These are phyloP conservation scores for Coemansia asiatica DNA, from an alignment of 192 early-diverging fungal species.

Conservation along the genomic window DNA sequence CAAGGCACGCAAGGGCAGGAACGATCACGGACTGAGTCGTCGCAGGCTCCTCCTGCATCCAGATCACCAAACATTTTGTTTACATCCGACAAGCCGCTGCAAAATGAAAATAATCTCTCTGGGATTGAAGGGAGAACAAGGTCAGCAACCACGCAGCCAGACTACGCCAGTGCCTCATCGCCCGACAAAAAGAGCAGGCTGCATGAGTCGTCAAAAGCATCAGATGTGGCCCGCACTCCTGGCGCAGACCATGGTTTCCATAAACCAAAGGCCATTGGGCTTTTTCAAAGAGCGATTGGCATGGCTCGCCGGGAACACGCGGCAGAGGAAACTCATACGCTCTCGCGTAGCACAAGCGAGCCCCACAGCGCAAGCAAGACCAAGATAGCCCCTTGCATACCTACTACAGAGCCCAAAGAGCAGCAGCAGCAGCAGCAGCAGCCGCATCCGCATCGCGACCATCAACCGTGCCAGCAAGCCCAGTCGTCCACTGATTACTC, in stretches of 20 bases:
- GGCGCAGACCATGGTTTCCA: neutral
- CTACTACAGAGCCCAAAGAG: neutral
- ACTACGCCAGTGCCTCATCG: neutral
- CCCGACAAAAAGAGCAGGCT: neutral
- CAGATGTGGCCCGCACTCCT: neutral
- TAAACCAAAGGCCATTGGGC: slow-evolving; percentile 17
- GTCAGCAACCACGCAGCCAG: neutral
- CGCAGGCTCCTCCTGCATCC: neutral
- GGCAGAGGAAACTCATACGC: neutral
- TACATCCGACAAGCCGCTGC: neutral
- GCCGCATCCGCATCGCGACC: neutral
- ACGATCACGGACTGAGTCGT: neutral
- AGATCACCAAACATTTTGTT: neutral
- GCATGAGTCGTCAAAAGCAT: neutral
- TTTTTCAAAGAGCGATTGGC: slow-evolving; percentile 29
- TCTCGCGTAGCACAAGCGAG: slow-evolving; percentile 11
- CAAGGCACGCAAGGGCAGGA: neutral
- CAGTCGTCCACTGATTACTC: neutral
- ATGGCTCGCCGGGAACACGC: slow-evolving; percentile 5
- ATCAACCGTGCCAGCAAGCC: neutral
- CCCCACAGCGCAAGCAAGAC: neutral
- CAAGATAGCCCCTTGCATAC: neutral
- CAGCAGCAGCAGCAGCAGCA: too few relatives aligned
- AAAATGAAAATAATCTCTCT: neutral
- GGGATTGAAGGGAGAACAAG: neutral